Evolutionary conservation across 108 stramenopile species (phyloP), one percentile per base, ranked within the genome.

Genomic region (Cyclotella baltica): DNA sequence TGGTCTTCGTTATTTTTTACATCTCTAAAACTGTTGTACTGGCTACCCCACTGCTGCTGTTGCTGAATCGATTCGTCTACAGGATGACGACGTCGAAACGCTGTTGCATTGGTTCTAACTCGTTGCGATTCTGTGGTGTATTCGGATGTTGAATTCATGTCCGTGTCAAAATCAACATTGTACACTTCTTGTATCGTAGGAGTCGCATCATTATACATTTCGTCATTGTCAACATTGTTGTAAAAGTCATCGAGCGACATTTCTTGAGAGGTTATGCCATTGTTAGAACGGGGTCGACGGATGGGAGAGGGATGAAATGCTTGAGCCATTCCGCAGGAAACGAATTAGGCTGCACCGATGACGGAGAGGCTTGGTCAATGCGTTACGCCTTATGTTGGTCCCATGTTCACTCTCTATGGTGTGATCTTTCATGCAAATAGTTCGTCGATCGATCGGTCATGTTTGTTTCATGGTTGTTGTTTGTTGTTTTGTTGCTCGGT

Each of bases 171-270:
- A 22, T 69, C 51, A 18, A 69, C 23, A 58, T 59, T 40, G 13
- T 58, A 59, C 5, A 72, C 40, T 20, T 72, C 70, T 72, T 59
- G 31, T 5, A 72, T 37, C 28, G 6, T 16, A 16, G 56, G 4
- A 3, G 37, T 18, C 15, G 20, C 5, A 28, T 27, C 27, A 13
- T 25, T 37, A 56, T 43, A 10, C 4, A 23, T 19, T 13, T 8
- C 11, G 23, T 65, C 11, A 3, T n/a, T 46, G 36, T 11, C 4
- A 22, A 9, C 29, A 51, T 50, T 67, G 16, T 72, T 48, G 57
- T 59, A 59, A 20, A 58, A 72, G 19, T 72, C 35, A 30, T 72
- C 57, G 8, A 69, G 53, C 13, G 50, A 34, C 35, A 63, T 63
- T 40, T 63, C 62, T 63, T 63, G 62, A 3, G 62, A 63, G 38